Conservation (phyloP, 208 protist species). For the Porcisia hertigi region DNA sequence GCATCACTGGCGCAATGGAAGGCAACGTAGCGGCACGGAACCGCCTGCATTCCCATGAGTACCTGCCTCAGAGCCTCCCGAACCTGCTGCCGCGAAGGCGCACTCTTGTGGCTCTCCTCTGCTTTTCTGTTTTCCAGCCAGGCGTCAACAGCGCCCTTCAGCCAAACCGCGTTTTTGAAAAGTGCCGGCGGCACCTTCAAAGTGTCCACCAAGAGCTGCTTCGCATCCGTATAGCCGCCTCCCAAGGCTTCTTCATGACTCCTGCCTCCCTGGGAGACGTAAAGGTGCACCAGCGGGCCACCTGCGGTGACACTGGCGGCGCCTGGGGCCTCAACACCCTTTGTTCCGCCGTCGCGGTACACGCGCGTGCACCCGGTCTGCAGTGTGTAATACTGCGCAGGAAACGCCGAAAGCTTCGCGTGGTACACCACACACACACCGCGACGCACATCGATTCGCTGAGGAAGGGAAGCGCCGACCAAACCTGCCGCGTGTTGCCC, state of each 20-base stretch:
- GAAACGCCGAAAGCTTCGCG: constrained; percentile 17
- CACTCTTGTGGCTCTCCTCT: neutral
- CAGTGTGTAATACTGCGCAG: constrained; percentile 28
- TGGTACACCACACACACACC: constrained; percentile 34
- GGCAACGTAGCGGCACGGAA: constrained; percentile 26
- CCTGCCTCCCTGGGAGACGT: constrained; percentile 23
- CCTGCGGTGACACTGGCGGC: neutral
- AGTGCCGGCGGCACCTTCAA: constrained; percentile 19
- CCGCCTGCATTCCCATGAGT: constrained; percentile 6
- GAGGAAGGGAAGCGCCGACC: neutral
- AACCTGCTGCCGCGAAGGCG: neutral
- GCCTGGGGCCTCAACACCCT: neutral
- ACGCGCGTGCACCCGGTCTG: constrained; percentile 21
- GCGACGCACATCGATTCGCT: constrained; percentile 16
- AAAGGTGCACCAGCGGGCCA: constrained; percentile 14
- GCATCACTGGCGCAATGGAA: constrained; percentile 20
- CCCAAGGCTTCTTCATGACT: constrained; percentile 17
- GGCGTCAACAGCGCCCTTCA: constrained; percentile 15
- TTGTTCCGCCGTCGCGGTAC: neutral
- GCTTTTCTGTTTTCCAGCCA: constrained; percentile 7
- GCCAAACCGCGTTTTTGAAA: constrained; percentile 24
- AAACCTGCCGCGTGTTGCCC: neutral
- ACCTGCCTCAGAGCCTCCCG: constrained; percentile 8
- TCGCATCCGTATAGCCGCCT: constrained; percentile 6
- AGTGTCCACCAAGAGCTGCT: constrained; percentile 8